Evolutionary conservation across 768 basidiomycete genomes (phyloP).

Genomic region (Leccinum broughii): DNA sequence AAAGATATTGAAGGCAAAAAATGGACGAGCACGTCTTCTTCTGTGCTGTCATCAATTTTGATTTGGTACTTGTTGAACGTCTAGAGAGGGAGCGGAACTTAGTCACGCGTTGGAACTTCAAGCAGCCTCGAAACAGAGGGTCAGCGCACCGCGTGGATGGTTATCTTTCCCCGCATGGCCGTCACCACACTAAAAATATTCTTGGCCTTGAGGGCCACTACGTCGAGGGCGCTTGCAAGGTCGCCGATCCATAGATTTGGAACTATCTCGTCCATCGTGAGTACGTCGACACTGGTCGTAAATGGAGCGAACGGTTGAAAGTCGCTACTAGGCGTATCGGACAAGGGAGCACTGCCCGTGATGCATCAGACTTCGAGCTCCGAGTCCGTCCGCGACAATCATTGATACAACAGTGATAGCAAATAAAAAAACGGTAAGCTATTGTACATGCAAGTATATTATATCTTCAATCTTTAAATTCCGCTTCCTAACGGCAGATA

Average conservation of each 20-base stretch:
- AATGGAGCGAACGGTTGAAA: background rate
- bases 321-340: constrained; percentile 1
- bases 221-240: constrained; percentile 67
- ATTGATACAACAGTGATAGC: background rate
- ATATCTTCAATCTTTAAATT: background rate
- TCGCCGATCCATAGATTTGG: constrained; percentile 86
- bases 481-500: background rate
- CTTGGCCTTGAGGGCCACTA: constrained; percentile 57
- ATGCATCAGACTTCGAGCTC: background rate
- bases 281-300: background rate
- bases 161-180: constrained; percentile 68
- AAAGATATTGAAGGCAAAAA: constrained; percentile 80
- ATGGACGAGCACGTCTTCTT: constrained; percentile 77
- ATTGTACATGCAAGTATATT: background rate
- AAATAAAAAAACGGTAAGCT: background rate
- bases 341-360: background rate
- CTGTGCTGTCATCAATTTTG: constrained; percentile 71
- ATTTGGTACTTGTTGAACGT: constrained; percentile 81
- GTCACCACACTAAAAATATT: constrained; percentile 77
- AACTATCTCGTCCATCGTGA: constrained; percentile 73
- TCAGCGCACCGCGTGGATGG: constrained; percentile 58
- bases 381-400: background rate
- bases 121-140: background rate
- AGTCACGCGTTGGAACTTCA: background rate
- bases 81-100: constrained; percentile 38